phyloP scores from a whole-genome alignment of 164 flowering plant species.

The Tinospora cordifolia region DNA sequence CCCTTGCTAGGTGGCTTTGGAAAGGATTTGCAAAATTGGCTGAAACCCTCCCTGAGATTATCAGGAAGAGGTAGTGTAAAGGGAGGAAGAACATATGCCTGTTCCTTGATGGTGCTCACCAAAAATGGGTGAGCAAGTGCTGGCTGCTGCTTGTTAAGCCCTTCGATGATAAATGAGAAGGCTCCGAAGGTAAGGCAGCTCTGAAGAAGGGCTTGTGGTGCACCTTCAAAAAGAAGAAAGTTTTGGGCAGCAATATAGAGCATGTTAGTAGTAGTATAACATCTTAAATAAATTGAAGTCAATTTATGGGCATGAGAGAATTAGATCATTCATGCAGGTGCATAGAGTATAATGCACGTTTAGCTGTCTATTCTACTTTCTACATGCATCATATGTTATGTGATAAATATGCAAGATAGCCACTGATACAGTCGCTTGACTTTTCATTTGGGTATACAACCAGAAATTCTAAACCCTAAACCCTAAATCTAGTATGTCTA shows the following conservation, averaged over 20 bases:
- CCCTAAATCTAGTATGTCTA: not conserved
- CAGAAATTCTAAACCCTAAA: not conserved
- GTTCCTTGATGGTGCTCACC: conserved; percentile 8
- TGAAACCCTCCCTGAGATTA: conserved; percentile 56
- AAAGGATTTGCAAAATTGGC: conserved; percentile 45
- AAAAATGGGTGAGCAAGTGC: conserved; percentile 54
- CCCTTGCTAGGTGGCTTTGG: conserved; percentile 26
- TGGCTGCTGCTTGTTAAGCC: conserved; percentile 65
- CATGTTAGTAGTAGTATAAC: not conserved
- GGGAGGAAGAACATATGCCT: conserved; percentile 28
- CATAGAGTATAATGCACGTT: no score
- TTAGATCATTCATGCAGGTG: no score
- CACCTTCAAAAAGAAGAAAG: conserved; percentile 37
- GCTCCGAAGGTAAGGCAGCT: conserved; percentile 85
- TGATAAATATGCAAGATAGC: no score
- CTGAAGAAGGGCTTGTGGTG: conserved; percentile 75
- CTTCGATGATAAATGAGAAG: conserved; percentile 66
- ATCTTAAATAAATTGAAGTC: not conserved
- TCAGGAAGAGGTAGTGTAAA: conserved; percentile 61
- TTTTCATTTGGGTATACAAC: not conserved
- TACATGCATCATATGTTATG: no score
- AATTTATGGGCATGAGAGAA: not conserved
- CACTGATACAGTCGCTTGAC: no score
- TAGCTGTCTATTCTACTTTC: no score
- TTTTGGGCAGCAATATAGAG: not conserved